A percentile compares a stretch with the other conserved stretches of the same genome.
Evolutionary conservation across 352 stramenopile species (phyloP).

Genomic region (Phytophthora pinifolia): DNA sequence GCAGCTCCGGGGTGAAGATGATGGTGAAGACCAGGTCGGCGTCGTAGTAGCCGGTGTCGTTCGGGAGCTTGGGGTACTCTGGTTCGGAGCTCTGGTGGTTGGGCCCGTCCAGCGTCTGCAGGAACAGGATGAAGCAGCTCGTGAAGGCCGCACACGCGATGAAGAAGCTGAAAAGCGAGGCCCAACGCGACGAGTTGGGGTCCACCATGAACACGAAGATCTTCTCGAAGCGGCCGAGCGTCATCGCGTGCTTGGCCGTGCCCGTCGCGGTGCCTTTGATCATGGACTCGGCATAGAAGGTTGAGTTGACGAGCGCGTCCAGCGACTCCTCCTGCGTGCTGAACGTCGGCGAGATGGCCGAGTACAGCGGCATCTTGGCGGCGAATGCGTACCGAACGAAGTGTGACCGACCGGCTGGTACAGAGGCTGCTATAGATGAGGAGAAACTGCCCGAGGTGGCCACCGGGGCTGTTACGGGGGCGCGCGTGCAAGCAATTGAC

Average conservation of each 20-base stretch:
- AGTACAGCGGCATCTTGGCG: constrained; percentile 51
- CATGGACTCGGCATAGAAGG: constrained; percentile 53
- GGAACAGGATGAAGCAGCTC: constrained; percentile 74
- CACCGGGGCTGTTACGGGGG: constrained; percentile 11
- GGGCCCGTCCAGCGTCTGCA: constrained; percentile 73
- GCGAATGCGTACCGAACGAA: background rate
- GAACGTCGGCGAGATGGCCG: constrained; percentile 66
- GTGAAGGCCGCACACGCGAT: constrained; percentile 66
- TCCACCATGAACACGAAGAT: constrained; percentile 76
- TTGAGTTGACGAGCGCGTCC: constrained; percentile 49
- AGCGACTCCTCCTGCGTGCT: constrained; percentile 51
- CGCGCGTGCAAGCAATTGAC: background rate
- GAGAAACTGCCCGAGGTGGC: constrained; percentile 18
- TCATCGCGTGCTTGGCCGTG: constrained; percentile 36
- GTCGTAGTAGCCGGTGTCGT: constrained; percentile 51
- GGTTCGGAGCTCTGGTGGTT: constrained; percentile 65
- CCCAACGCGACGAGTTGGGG: constrained; percentile 59
- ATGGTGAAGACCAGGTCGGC: constrained; percentile 71
- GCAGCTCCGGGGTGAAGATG: constrained; percentile 70
- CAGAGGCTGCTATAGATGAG: constrained; percentile 2
- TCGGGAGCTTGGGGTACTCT: constrained; percentile 62
- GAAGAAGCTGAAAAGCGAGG: constrained; percentile 72
- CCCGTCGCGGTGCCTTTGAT: constrained; percentile 34
- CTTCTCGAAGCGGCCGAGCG: constrained; percentile 60
- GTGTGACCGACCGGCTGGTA: background rate